Evolutionary conservation across 140 eudicot genomes (phyloP).

Genomic region (Cichorium intybus): DNA sequence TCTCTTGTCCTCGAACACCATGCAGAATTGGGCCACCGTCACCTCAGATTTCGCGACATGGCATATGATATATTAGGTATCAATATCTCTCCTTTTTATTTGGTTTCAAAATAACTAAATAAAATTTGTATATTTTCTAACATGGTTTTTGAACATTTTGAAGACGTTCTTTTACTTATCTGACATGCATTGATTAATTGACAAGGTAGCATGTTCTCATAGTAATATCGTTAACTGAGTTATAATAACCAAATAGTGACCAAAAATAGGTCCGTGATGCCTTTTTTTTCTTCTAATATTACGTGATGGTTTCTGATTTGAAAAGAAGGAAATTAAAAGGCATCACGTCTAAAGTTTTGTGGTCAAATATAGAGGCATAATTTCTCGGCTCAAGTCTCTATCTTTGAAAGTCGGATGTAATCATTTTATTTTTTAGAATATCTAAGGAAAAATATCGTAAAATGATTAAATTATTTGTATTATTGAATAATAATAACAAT

Average conservation of each 20-base stretch:
- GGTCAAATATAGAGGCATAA: background rate
- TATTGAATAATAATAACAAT: too few species aligned
- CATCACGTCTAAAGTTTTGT: background rate
- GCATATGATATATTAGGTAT: constrained; percentile 82
- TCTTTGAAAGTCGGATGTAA: too few species aligned
- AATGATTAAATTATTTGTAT: too few species aligned
- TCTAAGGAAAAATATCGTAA: too few species aligned
- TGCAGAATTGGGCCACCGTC: constrained; percentile 66
- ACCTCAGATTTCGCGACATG: constrained; percentile 83
- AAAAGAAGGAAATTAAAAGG: background rate
- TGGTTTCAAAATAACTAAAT: background rate
- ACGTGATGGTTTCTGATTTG: background rate
- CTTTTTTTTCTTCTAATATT: background rate
- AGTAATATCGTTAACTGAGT: background rate
- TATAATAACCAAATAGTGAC: background rate
- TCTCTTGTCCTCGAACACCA: constrained; percentile 81
- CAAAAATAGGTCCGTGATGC: background rate
- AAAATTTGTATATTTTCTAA: background rate
- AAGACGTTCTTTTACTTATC: background rate
- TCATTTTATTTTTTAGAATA: too few species aligned
- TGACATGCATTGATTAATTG: background rate
- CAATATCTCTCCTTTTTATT: background rate
- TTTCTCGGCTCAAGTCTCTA: too few species aligned
- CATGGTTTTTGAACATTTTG: background rate
- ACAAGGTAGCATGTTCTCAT: background rate